Conservation (phyloP, 2,329 filamentous ascomycete species). For the Cladophialophora yegresii region DNA sequence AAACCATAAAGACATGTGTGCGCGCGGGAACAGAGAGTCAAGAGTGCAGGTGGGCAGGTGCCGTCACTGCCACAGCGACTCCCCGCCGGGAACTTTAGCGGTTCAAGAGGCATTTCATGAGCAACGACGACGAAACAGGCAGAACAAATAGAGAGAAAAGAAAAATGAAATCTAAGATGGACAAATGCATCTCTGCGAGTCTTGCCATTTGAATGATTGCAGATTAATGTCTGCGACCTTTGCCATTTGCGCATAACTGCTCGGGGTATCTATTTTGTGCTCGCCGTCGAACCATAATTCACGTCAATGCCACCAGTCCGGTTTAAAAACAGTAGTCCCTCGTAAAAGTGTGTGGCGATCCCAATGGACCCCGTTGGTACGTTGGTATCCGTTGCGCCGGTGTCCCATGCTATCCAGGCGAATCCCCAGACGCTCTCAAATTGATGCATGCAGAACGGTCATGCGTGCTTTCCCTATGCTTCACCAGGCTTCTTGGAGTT, state of each 20-base stretch:
- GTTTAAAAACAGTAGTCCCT: neutral
- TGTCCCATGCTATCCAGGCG: neutral
- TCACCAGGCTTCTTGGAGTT: slow-evolving; percentile 81
- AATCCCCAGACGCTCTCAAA: neutral
- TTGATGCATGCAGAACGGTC: neutral
- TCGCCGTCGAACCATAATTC: neutral
- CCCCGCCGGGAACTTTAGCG: no score
- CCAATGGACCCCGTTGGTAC: neutral
- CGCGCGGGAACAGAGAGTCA: neutral
- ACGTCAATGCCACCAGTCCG: slow-evolving; percentile 5
- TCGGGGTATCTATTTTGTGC: slow-evolving; percentile 18
- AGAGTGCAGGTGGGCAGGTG: neutral
- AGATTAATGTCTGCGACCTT: neutral
- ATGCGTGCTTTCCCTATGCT: slow-evolving; percentile 28
- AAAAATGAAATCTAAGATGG: neutral
- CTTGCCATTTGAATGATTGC: neutral
- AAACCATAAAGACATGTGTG: neutral
- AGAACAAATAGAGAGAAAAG: neutral
- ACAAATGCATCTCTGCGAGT: neutral
- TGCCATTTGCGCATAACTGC: neutral
- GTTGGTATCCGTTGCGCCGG: neutral
- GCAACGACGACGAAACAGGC: neutral
- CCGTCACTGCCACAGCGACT: neutral
- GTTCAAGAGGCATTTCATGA: neutral
- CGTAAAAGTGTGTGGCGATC: neutral